phyloP scores from a whole-genome alignment of 2,329 filamentous ascomycete genomes.

The Ceratocystis cubensis region DNA sequence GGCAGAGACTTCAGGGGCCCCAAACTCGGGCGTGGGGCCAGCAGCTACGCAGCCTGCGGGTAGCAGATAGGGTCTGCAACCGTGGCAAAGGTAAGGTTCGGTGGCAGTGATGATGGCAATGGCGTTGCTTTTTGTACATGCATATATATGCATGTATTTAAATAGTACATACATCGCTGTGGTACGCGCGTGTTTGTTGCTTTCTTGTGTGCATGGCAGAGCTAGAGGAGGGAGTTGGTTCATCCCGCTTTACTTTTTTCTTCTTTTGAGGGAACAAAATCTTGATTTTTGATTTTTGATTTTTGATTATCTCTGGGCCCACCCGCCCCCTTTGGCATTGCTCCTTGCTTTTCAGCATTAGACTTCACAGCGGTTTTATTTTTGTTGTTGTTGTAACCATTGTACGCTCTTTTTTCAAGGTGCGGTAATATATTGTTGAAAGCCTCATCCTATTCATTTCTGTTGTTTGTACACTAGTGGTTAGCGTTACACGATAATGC shows the following conservation, averaged over 20 bases:
- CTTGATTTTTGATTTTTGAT: not conserved
- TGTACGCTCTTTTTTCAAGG: not conserved
- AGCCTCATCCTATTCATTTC: not conserved
- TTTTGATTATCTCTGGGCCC: no score
- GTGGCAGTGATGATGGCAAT: not conserved
- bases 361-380: not conserved
- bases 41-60: slow-evolving; percentile 2
- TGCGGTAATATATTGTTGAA: not conserved
- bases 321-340: no score
- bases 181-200: not conserved
- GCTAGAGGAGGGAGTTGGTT: no score
- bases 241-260: not conserved
- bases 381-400: not conserved
- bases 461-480: not conserved
- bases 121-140: not conserved
- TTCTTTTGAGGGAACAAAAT: not conserved
- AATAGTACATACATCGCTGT: not conserved
- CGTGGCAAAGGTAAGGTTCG: not conserved
- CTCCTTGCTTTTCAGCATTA: not conserved
- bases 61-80: slow-evolving; percentile 4
- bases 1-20: not conserved
- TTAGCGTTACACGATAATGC: not conserved
- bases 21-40: slow-evolving; percentile 22
- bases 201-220: not conserved
- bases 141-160: not conserved